A percentile compares a stretch with the other conserved stretches of the same genome.
These are phyloP conservation scores for Hyaloperonospora arabidopsidis DNA, from an alignment of 352 stramenopile genomes.

Conservation along the genomic window DNA sequence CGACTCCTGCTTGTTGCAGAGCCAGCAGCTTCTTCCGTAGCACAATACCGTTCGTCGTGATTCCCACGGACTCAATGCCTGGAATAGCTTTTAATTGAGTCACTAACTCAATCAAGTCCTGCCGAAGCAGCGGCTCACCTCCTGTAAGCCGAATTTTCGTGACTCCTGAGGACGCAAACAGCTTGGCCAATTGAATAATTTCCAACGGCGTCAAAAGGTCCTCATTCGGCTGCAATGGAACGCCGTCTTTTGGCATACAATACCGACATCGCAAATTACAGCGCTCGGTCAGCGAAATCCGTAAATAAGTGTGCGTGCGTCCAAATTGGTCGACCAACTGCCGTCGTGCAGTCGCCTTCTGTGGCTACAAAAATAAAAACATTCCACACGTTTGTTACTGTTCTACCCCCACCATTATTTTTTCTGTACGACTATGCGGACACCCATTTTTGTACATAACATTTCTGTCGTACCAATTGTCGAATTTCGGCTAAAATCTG, in stretches of 20 bases:
- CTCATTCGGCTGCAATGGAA: slow-evolving; percentile 70
- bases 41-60: slow-evolving; percentile 96
- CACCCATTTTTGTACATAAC: background rate
- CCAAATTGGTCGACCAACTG: slow-evolving; percentile 83
- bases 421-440: background rate
- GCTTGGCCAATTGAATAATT: slow-evolving; percentile 80
- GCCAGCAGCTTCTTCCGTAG: slow-evolving; percentile 76
- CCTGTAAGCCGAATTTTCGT: slow-evolving; percentile 93
- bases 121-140: slow-evolving; percentile 82
- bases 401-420: too few species aligned
- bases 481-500: slow-evolving; percentile 35
- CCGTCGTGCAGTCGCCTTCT: slow-evolving; percentile 6
- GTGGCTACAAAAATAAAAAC: slow-evolving; percentile 8
- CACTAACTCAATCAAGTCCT: slow-evolving; percentile 50
- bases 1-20: slow-evolving; percentile 80
- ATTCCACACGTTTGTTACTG: background rate
- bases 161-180: slow-evolving; percentile 89
- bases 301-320: slow-evolving; percentile 90
- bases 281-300: slow-evolving; percentile 92
- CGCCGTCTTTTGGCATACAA: slow-evolving; percentile 94
- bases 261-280: slow-evolving; percentile 96
- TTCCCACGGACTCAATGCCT: slow-evolving; percentile 77
- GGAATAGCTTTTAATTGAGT: slow-evolving; percentile 46
- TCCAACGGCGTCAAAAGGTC: slow-evolving; percentile 86
- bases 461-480: slow-evolving; percentile 15